Conservation (phyloP, 257 asterid species). For the Penstemon barbatus region DNA sequence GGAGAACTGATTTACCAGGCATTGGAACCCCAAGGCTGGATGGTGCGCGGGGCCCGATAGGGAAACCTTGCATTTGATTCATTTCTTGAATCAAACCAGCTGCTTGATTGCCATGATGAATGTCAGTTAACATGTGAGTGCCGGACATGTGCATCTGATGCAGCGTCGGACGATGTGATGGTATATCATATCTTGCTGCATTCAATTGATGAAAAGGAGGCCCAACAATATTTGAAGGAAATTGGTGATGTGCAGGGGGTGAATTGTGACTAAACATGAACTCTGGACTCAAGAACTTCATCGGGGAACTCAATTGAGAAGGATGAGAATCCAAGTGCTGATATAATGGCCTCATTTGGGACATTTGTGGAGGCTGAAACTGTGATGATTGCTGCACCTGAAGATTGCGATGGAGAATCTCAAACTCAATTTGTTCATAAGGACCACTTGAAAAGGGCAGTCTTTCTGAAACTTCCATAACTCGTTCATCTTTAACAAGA, state of each 20-base stretch:
- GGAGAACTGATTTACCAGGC: slow-evolving; percentile 46
- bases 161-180: slow-evolving; percentile 53
- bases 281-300: slow-evolving; percentile 58
- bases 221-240: slow-evolving; percentile 44
- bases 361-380: slow-evolving; percentile 52
- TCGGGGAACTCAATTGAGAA: slow-evolving; percentile 52
- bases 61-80: slow-evolving; percentile 59
- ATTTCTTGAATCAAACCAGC: slow-evolving; percentile 54
- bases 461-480: slow-evolving; percentile 44
- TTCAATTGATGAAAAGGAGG: slow-evolving; percentile 63
- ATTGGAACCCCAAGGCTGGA: slow-evolving; percentile 51
- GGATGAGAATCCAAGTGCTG: slow-evolving; percentile 60
- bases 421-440: slow-evolving; percentile 48
- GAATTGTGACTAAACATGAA: slow-evolving; percentile 45
- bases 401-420: slow-evolving; percentile 39
- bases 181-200: slow-evolving; percentile 56
- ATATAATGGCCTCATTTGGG: slow-evolving; percentile 55
- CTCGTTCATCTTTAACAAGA: slow-evolving; percentile 41
- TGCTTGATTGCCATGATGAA: slow-evolving; percentile 52
- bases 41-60: slow-evolving; percentile 56
- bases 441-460: slow-evolving; percentile 45
- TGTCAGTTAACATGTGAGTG: slow-evolving; percentile 44
- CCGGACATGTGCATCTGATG: slow-evolving; percentile 73
- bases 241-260: slow-evolving; percentile 52
- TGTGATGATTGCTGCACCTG: slow-evolving; percentile 56